Conservation (phyloP, 2,329 filamentous ascomycete species). For the Septoria linicola region DNA sequence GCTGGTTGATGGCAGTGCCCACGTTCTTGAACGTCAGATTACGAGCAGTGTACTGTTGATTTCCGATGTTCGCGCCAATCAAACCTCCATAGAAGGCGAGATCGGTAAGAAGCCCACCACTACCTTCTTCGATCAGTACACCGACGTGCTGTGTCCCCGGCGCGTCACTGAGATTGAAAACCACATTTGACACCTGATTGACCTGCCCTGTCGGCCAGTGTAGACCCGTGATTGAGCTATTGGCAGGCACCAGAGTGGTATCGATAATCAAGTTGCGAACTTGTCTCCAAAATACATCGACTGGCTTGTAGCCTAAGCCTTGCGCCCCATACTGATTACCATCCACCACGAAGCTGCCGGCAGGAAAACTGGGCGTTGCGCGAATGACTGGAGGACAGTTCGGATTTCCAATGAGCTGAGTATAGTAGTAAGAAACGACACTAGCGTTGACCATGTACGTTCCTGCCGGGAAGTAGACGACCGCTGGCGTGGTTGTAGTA, state of each 20-base stretch:
- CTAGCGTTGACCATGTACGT: slow-evolving; percentile 78
- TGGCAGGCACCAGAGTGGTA: slow-evolving; percentile 50
- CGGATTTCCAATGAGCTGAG: slow-evolving; percentile 83
- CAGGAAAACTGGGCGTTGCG: slow-evolving; percentile 41
- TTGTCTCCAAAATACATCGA: slow-evolving; percentile 64
- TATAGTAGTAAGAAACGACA: slow-evolving; percentile 85
- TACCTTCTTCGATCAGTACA: slow-evolving; percentile 46
- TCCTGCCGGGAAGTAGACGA: slow-evolving; percentile 88
- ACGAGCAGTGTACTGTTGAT: slow-evolving; percentile 54
- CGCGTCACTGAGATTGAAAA: slow-evolving; percentile 22
- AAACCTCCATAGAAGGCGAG: slow-evolving; percentile 46
- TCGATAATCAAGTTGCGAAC: slow-evolving; percentile 67
- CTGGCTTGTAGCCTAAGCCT: slow-evolving; percentile 42
- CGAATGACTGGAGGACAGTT: slow-evolving; percentile 59
- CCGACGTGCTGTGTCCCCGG: slow-evolving; percentile 49
- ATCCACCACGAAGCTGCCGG: too few species aligned
- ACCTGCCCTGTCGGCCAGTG: slow-evolving; percentile 49
- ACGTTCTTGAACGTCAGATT: slow-evolving; percentile 55
- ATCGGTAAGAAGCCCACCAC: slow-evolving; percentile 49
- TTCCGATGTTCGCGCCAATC: slow-evolving; percentile 44
- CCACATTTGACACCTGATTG: slow-evolving; percentile 46
- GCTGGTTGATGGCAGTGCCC: slow-evolving; percentile 55
- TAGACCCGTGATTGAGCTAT: slow-evolving; percentile 44
- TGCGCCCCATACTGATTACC: too few species aligned
- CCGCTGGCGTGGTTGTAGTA: slow-evolving; percentile 71